phyloP scores from a whole-genome alignment of 2,329 filamentous ascomycete species.

The Colletotrichum spinosum region DNA sequence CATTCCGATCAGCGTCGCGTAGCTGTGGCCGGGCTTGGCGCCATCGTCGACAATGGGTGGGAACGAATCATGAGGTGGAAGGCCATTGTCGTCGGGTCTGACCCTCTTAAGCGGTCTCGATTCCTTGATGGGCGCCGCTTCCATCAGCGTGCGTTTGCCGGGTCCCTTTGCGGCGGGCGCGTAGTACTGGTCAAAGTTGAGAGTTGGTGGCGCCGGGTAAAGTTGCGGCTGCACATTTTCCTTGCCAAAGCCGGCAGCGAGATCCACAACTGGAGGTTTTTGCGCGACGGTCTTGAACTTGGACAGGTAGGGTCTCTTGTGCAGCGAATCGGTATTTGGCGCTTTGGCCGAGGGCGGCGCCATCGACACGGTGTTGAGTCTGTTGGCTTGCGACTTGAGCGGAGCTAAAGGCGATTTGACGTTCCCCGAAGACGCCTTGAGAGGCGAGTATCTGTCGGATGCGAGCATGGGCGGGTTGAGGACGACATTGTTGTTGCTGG shows the following conservation, averaged over 20 bases:
- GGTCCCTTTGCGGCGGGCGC: slow-evolving; percentile 56
- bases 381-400: slow-evolving; percentile 66
- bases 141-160: slow-evolving; percentile 74
- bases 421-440: slow-evolving; percentile 68
- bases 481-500: slow-evolving; percentile 74
- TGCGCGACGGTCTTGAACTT: slow-evolving; percentile 69
- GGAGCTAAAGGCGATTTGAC: slow-evolving; percentile 71
- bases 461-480: slow-evolving; percentile 71
- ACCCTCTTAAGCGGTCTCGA: slow-evolving; percentile 74
- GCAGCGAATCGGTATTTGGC: slow-evolving; percentile 73
- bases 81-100: slow-evolving; percentile 66
- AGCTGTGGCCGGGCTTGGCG: slow-evolving; percentile 89
- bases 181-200: slow-evolving; percentile 65
- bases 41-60: slow-evolving; percentile 86
- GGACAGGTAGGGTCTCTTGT: slow-evolving; percentile 73
- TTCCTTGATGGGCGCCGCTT: slow-evolving; percentile 80
- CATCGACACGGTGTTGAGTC: slow-evolving; percentile 75
- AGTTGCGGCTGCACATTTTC: slow-evolving; percentile 67
- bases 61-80: slow-evolving; percentile 84
- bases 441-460: slow-evolving; percentile 72
- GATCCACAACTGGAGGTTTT: slow-evolving; percentile 59
- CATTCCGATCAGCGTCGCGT: slow-evolving; percentile 96
- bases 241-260: slow-evolving; percentile 58
- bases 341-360: slow-evolving; percentile 69
- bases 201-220: slow-evolving; percentile 59